Percentiles rank a stretch among this genome's conserved stretches.
phyloP scores from a whole-genome alignment of 345 rosid species.

The Rhodamnia argentea region DNA sequence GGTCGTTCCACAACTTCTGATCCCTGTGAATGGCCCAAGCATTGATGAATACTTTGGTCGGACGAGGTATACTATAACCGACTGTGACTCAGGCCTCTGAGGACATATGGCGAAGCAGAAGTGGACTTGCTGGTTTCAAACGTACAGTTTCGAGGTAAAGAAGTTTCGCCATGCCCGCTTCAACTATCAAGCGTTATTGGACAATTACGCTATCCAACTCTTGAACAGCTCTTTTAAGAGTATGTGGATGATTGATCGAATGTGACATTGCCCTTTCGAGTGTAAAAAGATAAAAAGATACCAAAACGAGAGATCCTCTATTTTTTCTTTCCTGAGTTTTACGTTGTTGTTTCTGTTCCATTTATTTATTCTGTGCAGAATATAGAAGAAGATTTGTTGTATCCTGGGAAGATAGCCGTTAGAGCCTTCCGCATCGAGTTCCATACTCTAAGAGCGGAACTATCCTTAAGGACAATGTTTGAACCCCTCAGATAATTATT shows the following conservation, averaged over 20 bases:
- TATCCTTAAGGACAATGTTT: too few relatives aligned
- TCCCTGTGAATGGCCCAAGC: conserved; percentile 53
- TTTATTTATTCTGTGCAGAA: background rate
- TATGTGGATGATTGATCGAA: conserved; percentile 26
- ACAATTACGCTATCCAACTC: conserved; percentile 5
- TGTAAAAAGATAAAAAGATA: conserved; percentile 2
- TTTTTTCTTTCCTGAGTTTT: too few relatives aligned
- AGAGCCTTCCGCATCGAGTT: too few relatives aligned
- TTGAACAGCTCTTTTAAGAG: conserved; percentile 13
- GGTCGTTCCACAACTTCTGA: conserved; percentile 27
- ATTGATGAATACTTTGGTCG: conserved; percentile 27
- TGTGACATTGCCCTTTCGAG: conserved; percentile 50
- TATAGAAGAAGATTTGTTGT: too few relatives aligned
- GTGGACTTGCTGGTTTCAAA: conserved; percentile 21
- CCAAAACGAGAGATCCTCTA: too few relatives aligned
- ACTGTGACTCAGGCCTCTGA: conserved; percentile 24
- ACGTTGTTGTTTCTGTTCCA: conserved; percentile 7
- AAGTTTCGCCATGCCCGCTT: conserved; percentile 17
- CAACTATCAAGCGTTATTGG: conserved; percentile 22
- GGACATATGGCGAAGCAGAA: conserved; percentile 27
- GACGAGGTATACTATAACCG: conserved; percentile 27
- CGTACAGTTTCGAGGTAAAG: conserved; percentile 31
- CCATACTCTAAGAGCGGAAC: too few relatives aligned
- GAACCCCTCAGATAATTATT: too few relatives aligned
- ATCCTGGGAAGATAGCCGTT: too few relatives aligned